These are phyloP conservation scores for Rhytidhysteron rufulum DNA, from an alignment of 2,329 filamentous ascomycete genomes.

Conservation along the genomic window DNA sequence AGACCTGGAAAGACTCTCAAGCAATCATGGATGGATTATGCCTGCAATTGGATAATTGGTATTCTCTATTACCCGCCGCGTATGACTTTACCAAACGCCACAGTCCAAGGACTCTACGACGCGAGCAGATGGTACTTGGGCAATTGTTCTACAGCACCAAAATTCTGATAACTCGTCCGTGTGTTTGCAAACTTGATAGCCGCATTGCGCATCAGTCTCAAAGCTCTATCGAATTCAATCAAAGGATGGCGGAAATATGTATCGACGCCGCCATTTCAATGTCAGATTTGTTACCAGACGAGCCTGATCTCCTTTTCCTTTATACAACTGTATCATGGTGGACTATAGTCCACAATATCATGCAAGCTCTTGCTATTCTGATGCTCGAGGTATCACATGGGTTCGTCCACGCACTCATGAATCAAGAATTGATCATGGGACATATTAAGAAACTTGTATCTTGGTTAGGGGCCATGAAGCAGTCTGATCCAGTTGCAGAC, in stretches of 20 bases:
- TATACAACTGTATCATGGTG: constrained; percentile 35
- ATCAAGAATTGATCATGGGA: constrained; percentile 15
- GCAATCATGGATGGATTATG: constrained; percentile 22
- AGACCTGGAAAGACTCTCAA: constrained; percentile 35
- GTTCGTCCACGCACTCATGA: constrained; percentile 18
- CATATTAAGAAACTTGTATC: constrained; percentile 28
- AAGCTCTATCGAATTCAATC: constrained; percentile 28
- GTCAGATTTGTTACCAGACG: constrained; percentile 27
- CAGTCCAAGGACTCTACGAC: constrained; percentile 1
- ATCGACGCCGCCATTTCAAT: constrained; percentile 31
- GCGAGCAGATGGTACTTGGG: constrained; percentile 15
- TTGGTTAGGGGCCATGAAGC: constrained; percentile 30
- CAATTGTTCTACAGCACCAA: constrained; percentile 31
- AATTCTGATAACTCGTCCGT: constrained; percentile 38
- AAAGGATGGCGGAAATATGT: constrained; percentile 27
- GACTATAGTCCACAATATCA: constrained; percentile 37
- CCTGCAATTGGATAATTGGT: constrained; percentile 32
- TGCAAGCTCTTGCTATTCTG: constrained; percentile 36
- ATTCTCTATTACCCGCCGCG: constrained; percentile 19
- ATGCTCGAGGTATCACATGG: constrained; percentile 34
- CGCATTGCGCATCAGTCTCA: constrained; percentile 26
- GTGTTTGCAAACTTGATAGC: constrained; percentile 32
- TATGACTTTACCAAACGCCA: constrained; percentile 15
- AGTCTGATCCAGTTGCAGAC: constrained; percentile 19
- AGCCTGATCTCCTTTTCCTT: constrained; percentile 15